A percentile compares a stretch with the other conserved stretches of the same genome.
phyloP scores from a whole-genome alignment of 768 basidiomycete species.

The Boletus sensibilis region DNA sequence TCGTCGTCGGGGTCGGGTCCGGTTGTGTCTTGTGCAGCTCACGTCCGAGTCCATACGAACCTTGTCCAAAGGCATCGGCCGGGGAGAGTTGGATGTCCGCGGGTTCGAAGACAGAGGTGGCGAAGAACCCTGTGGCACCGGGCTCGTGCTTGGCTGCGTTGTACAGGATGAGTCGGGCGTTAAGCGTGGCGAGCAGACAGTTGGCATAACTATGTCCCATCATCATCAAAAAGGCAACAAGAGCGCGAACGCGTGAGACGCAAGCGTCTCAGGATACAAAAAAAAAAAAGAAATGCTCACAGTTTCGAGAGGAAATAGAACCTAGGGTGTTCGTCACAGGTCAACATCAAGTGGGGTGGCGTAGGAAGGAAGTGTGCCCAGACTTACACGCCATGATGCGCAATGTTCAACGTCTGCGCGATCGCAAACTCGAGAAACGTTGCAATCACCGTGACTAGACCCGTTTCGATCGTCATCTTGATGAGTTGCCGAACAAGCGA shows the following conservation, averaged over 20 bases:
- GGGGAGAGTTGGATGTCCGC: not conserved
- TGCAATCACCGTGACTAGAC: slow-evolving; percentile 8
- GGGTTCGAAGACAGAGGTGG: not conserved
- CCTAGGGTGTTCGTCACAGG: not conserved
- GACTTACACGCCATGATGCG: slow-evolving; percentile 10
- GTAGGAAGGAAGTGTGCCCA: not conserved
- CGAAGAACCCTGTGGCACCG: not conserved
- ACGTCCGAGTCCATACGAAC: not conserved
- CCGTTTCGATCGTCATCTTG: slow-evolving; percentile 15
- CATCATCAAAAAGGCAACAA: not conserved
- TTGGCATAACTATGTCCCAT: not conserved
- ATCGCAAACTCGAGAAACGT: slow-evolving; percentile 12
- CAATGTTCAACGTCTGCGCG: slow-evolving; percentile 5
- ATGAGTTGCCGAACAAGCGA: slow-evolving; percentile 9
- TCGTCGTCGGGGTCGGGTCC: not conserved
- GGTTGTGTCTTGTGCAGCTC: not conserved
- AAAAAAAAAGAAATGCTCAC: not conserved
- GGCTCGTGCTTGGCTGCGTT: not conserved
- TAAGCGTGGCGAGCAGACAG: slow-evolving; percentile 3
- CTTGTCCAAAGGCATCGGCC: not conserved
- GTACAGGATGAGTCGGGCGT: not conserved
- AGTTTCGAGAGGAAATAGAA: slow-evolving; percentile 10
- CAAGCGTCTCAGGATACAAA: not conserved
- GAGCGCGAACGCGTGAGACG: not conserved
- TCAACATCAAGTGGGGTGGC: not conserved